Conservation (phyloP, 495 filamentous ascomycete genomes). For the Trichoderma gamsii region DNA sequence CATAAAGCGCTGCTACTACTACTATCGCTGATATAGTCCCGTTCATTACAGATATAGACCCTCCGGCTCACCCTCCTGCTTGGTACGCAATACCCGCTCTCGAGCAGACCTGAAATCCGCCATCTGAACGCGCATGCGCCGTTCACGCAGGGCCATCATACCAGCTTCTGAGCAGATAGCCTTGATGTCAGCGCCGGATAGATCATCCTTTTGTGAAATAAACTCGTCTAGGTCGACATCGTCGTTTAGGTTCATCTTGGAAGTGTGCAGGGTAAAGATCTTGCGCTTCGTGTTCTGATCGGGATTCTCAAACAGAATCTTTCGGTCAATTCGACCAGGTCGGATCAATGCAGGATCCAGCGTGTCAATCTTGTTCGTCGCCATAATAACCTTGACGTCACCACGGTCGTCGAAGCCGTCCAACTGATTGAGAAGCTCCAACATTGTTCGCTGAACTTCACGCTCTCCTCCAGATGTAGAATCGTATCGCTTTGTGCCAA, state of each 20-base stretch:
- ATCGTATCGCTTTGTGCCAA: constrained; percentile 98
- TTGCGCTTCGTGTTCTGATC: constrained; percentile 99
- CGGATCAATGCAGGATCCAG: constrained; percentile 94
- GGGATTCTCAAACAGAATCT: constrained; percentile 98
- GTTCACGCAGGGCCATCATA: constrained; percentile 88
- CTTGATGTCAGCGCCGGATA: constrained; percentile 97
- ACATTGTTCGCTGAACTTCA: constrained; percentile 97
- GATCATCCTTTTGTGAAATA: constrained; percentile 95
- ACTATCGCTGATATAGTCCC: not conserved
- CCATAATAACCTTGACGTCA: constrained; percentile 99
- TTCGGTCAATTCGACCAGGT: constrained; percentile 96
- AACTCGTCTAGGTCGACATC: constrained; percentile 98
- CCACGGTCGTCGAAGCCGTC: constrained; percentile 98
- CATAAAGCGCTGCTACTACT: not conserved
- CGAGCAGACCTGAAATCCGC: constrained; percentile 89
- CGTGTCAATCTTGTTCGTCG: constrained; percentile 99
- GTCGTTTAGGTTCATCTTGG: constrained; percentile 93
- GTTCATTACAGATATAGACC: constrained; percentile 86
- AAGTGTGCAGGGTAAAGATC: constrained; percentile 98
- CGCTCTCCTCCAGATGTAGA: constrained; percentile 94
- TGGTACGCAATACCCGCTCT: constrained; percentile 95
- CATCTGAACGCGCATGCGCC: constrained; percentile 98
- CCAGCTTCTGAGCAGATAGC: constrained; percentile 98
- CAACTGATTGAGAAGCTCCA: constrained; percentile 96
- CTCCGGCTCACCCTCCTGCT: constrained; percentile 97